Conservation (phyloP, 106 monocot species). For the Gastrodia elata region DNA sequence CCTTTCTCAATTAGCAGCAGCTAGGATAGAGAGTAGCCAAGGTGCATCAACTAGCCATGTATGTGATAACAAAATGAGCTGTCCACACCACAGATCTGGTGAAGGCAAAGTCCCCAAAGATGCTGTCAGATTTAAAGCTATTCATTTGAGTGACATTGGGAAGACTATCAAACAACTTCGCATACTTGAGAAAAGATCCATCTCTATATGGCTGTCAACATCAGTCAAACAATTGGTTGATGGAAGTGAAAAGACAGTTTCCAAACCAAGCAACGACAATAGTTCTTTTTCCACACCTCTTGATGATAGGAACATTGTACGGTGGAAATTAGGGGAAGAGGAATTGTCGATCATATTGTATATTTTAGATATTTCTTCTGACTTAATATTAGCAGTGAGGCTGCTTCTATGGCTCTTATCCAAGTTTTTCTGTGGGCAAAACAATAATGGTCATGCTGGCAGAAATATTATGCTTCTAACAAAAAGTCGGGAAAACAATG, state of each 20-base stretch:
- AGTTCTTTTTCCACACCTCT: slow-evolving; percentile 32
- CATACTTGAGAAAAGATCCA: slow-evolving; percentile 67
- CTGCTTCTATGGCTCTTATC: slow-evolving; percentile 76
- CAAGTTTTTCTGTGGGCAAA: slow-evolving; percentile 32
- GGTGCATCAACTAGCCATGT: slow-evolving; percentile 96
- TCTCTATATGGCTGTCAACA: slow-evolving; percentile 71
- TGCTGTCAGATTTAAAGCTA: slow-evolving; percentile 21
- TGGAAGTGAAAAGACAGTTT: slow-evolving; percentile 44
- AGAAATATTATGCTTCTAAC: slow-evolving; percentile 37
- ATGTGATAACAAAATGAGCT: slow-evolving; percentile 71
- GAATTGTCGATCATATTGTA: slow-evolving; percentile 65
- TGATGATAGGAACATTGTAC: slow-evolving; percentile 39
- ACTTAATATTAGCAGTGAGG: slow-evolving; percentile 58
- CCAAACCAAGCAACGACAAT: slow-evolving; percentile 31
- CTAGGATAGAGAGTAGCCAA: slow-evolving; percentile 86
- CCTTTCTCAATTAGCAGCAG: slow-evolving; percentile 72
- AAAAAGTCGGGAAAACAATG: slow-evolving; percentile 53
- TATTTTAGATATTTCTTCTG: slow-evolving; percentile 71
- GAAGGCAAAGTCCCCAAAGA: slow-evolving; percentile 43
- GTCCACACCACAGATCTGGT: slow-evolving; percentile 57
- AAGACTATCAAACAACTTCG: slow-evolving; percentile 58
- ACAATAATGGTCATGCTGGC: slow-evolving; percentile 33
- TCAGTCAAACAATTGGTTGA: slow-evolving; percentile 54
- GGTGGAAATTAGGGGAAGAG: slow-evolving; percentile 82
- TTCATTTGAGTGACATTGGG: slow-evolving; percentile 48